Base-by-base conservation (phyloP, 1,284 basidiomycete species). In the Heterobasidion annosum region DNA sequence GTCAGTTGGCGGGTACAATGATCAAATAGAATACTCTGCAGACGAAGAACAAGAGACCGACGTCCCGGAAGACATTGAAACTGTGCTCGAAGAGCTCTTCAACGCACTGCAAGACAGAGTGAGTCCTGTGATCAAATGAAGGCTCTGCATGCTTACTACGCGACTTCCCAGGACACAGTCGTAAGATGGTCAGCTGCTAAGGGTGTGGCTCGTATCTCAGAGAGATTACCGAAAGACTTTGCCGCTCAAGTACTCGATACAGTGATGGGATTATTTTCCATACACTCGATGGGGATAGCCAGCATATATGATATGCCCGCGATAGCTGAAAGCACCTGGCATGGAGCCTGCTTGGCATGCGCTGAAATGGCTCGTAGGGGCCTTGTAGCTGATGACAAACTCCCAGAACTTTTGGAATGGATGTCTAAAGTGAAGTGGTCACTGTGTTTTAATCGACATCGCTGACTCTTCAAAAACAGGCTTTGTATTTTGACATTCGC, bases 111-210 rank as follows among this genome's bases (percentile, higher is more conserved):
- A 92, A 63, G 93, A 98, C 69, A 91, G 85, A 68, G 93, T 93
- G 60, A 45, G 66, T 25, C 3, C 8, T 15, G 16, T 62, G 25
- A 37, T 25, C 43, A 32, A 53, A 48, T 47, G 43, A 45, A 44
- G 48, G 25, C 49, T 37, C 48, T 47, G 4, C 18, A 12, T 44
- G 18, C 51, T 51, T n/a, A 50, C 8, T 50, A 46, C 19, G 43
- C 15, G 53, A 19, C 35, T 52, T 42, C 37, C 3, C 62, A 97
- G 92, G 95, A 98, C 65, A 98, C 97, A 0, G 75, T 94, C 34
- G 93, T 99, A 18, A 88, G 97, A 48, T 99, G 93, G 80, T 94
- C 95, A 9, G 83, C 92, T 2, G 92, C 97, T 5, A 99, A 99
- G 69, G 93, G 92, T 32, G 73, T 98, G 10, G 91, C 94, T 5